Conservation (phyloP, 2,329 filamentous ascomycete genomes). For the Xylaria arbuscula region DNA sequence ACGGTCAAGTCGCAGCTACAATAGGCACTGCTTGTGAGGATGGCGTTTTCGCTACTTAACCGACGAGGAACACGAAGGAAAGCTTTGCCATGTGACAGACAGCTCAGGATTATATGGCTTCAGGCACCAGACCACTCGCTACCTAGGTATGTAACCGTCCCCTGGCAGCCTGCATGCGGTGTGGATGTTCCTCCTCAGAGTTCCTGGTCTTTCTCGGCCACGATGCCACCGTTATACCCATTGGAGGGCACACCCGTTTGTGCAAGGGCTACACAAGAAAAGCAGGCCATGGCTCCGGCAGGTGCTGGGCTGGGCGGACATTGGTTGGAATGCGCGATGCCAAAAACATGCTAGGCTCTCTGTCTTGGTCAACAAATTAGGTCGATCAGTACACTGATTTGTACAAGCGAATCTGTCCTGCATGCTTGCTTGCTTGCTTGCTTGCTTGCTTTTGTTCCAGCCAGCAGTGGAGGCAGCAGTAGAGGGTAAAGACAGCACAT, state of each 20-base stretch:
- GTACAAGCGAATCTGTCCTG: slow-evolving; percentile 22
- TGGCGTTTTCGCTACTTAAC: slow-evolving; percentile 11
- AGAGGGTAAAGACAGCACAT: neutral
- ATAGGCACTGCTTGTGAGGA: slow-evolving; percentile 15
- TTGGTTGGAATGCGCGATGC: slow-evolving; percentile 29
- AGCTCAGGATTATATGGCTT: slow-evolving; percentile 28
- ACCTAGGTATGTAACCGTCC: neutral
- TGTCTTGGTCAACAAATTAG: slow-evolving; percentile 13
- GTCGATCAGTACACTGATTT: slow-evolving; percentile 22
- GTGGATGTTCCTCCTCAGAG: slow-evolving; percentile 8
- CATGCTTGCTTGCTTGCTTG: no score
- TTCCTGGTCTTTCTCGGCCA: slow-evolving; percentile 1
- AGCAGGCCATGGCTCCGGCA: slow-evolving; percentile 20
- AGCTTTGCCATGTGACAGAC: slow-evolving; percentile 7
- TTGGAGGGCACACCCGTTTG: slow-evolving; percentile 4
- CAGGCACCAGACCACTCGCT: slow-evolving; percentile 12
- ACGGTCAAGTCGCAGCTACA: slow-evolving; percentile 22
- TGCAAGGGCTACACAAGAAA: slow-evolving; percentile 15
- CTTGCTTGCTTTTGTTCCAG: slow-evolving; percentile 10
- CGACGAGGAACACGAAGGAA: slow-evolving; percentile 10
- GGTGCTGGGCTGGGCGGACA: slow-evolving; percentile 29
- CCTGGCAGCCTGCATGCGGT: slow-evolving; percentile 11
- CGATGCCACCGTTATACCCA: slow-evolving; percentile 19
- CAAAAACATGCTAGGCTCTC: slow-evolving; percentile 28
- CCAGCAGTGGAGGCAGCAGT: slow-evolving; percentile 6